Percentiles rank a stretch among this genome's conserved stretches.
Evolutionary conservation across 2,329 filamentous ascomycete species (phyloP).

Genomic region (Ceratocystis alfenasii): DNA sequence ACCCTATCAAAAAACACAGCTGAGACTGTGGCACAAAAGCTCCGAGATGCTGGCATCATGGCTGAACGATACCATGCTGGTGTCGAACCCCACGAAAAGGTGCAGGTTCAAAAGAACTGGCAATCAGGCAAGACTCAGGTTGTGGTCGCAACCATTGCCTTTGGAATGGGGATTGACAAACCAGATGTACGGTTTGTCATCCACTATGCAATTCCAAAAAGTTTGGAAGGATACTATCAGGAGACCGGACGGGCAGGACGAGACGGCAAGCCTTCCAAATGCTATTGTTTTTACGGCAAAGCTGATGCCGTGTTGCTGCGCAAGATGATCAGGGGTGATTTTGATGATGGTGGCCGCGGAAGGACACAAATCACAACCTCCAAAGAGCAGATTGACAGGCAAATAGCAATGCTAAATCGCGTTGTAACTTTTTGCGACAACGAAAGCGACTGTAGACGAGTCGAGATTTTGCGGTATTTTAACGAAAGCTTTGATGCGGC

Average conservation of each 20-base stretch:
- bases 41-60: conserved; percentile 53
- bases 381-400: conserved; percentile 67
- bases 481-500: conserved; percentile 65
- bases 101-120: conserved; percentile 65
- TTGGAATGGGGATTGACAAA: conserved; percentile 99
- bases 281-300: conserved; percentile 81
- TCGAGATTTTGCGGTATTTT: conserved; percentile 88
- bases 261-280: conserved; percentile 76
- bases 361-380: conserved; percentile 28
- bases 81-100: conserved; percentile 57
- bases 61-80: conserved; percentile 80
- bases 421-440: conserved; percentile 88
- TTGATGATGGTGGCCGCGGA: conserved; percentile 36
- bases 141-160: conserved; percentile 95
- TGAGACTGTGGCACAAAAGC: conserved; percentile 62
- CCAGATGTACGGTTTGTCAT: conserved; percentile 93
- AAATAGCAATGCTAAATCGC: conserved; percentile 70
- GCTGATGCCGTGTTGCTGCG: conserved; percentile 61
- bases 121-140: conserved; percentile 69
- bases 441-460: conserved; percentile 70
- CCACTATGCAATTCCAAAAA: conserved; percentile 86
- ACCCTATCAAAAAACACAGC: conserved; percentile 76
- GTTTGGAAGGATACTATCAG: conserved; percentile 94
- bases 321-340: conserved; percentile 71
- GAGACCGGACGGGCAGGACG: conserved; percentile 91